These are phyloP conservation scores for Wickerhamiella azymoides DNA, from an alignment of 805 yeast species.

Conservation along the genomic window DNA sequence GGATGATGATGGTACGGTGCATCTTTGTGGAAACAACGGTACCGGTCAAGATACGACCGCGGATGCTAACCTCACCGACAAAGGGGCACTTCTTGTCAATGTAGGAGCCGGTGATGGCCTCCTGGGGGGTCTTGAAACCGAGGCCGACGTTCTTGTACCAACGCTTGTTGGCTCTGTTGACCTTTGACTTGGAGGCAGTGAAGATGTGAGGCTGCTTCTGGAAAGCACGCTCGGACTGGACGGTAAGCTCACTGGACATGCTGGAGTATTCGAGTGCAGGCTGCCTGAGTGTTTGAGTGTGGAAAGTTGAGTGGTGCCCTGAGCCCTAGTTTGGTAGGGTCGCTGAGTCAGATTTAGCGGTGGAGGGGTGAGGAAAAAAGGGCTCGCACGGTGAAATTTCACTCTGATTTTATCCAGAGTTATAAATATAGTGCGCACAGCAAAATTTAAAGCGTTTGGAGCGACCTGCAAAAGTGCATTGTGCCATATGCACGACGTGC, in stretches of 20 bases:
- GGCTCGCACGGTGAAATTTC: background rate
- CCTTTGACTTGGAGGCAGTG: slow-evolving; percentile 99
- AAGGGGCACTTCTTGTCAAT: slow-evolving; percentile 99
- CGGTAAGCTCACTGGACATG: slow-evolving; percentile 99
- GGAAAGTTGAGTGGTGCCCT: slow-evolving; percentile 5
- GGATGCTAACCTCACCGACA: slow-evolving; percentile 91
- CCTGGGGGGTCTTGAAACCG: slow-evolving; percentile 99
- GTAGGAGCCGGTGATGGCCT: slow-evolving; percentile 97
- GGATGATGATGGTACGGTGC: slow-evolving; percentile 99
- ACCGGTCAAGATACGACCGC: slow-evolving; percentile 99
- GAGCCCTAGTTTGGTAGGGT: background rate
- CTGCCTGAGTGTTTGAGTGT: slow-evolving; percentile 2
- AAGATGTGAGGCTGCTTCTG: slow-evolving; percentile 99
- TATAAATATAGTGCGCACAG: too few relatives aligned
- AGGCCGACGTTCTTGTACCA: slow-evolving; percentile 99
- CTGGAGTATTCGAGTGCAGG: slow-evolving; percentile 1
- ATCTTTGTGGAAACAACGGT: slow-evolving; percentile 99
- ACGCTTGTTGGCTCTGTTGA: slow-evolving; percentile 98
- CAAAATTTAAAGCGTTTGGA: too few relatives aligned
- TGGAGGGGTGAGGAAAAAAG: too few relatives aligned
- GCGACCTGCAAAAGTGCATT: too few relatives aligned
- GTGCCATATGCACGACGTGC: too few relatives aligned
- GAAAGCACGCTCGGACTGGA: slow-evolving; percentile 99
- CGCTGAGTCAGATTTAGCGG: background rate
- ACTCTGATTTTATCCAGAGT: too few relatives aligned